phyloP scores from a whole-genome alignment of 2,329 filamentous ascomycete genomes.

The Akanthomyces uredinophilus region DNA sequence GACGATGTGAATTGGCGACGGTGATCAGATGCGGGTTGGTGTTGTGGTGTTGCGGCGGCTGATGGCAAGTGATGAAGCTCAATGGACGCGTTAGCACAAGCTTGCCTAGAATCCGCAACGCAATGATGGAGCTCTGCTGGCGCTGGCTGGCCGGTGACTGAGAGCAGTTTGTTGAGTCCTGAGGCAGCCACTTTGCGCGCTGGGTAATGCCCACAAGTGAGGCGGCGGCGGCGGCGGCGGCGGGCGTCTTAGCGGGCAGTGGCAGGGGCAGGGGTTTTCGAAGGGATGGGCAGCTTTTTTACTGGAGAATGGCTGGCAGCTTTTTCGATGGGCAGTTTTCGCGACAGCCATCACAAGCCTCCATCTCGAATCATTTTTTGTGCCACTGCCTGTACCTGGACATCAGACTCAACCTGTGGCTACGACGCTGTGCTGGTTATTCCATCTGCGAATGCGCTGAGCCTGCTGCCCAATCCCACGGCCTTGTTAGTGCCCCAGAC shows the following conservation, averaged over 20 bases:
- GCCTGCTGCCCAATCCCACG: not conserved
- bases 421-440: not conserved
- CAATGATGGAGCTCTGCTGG: constrained; percentile 13
- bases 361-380: not conserved
- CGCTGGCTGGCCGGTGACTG: constrained; percentile 6
- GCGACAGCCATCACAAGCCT: constrained; percentile 2
- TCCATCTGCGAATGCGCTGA: not conserved
- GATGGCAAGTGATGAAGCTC: constrained; percentile 10
- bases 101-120: constrained; percentile 39
- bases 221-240: not conserved
- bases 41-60: constrained; percentile 6
- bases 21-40: constrained; percentile 23
- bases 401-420: too few relatives aligned
- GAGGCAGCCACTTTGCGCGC: constrained; percentile 1
- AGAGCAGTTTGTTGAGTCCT: not conserved
- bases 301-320: not conserved
- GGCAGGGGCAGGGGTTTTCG: not conserved
- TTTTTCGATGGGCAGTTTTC: not conserved
- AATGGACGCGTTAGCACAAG: constrained; percentile 40
- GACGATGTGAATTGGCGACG: constrained; percentile 6
- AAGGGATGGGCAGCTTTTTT: not conserved
- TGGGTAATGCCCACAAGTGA: not conserved
- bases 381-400: not conserved
- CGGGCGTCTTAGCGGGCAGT: not conserved
- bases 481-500: not conserved